Conservation (phyloP, 441 rosid genomes). For the Brassica hybrid region DNA sequence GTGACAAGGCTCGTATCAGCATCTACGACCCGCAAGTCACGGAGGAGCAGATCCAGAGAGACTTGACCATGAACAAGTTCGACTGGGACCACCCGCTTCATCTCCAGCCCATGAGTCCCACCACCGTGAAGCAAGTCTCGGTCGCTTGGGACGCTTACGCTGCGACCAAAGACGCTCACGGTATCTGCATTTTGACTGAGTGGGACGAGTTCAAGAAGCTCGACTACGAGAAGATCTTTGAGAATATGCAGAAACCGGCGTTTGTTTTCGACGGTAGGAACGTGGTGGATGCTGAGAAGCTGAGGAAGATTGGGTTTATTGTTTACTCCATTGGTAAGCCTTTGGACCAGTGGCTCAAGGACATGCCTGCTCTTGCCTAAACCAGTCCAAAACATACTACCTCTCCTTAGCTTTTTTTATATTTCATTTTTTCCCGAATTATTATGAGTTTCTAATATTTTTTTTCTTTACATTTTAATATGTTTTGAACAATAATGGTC, state of each 20-base stretch:
- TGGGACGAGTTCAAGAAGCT: constrained; percentile 97
- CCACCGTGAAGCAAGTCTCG: constrained; percentile 71
- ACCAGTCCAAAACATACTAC: constrained; percentile 9
- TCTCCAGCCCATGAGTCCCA: constrained; percentile 88
- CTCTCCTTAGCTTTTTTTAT: constrained; percentile 27
- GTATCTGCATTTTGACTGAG: constrained; percentile 87
- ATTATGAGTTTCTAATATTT: constrained; percentile 10
- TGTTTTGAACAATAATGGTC: constrained; percentile 37
- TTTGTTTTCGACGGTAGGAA: constrained; percentile 92
- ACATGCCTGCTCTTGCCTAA: constrained; percentile 94
- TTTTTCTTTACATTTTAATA: background rate
- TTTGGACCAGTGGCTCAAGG: constrained; percentile 90
- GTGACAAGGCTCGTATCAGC: constrained; percentile 88
- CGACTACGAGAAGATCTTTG: constrained; percentile 74
- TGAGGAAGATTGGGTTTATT: constrained; percentile 91
- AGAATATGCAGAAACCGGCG: constrained; percentile 94
- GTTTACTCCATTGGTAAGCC: constrained; percentile 97
- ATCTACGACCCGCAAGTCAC: constrained; percentile 97
- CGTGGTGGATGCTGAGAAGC: constrained; percentile 59
- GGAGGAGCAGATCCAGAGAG: constrained; percentile 90
- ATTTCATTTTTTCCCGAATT: constrained; percentile 9
- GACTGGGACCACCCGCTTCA: constrained; percentile 98
- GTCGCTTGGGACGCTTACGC: constrained; percentile 86
- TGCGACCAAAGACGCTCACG: constrained; percentile 90
- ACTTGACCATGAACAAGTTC: constrained; percentile 88